Percentiles rank a stretch among this genome's conserved stretches.
These are phyloP conservation scores for Aspergillus fijiensis DNA, from an alignment of 2,329 filamentous ascomycete genomes.

Conservation along the genomic window DNA sequence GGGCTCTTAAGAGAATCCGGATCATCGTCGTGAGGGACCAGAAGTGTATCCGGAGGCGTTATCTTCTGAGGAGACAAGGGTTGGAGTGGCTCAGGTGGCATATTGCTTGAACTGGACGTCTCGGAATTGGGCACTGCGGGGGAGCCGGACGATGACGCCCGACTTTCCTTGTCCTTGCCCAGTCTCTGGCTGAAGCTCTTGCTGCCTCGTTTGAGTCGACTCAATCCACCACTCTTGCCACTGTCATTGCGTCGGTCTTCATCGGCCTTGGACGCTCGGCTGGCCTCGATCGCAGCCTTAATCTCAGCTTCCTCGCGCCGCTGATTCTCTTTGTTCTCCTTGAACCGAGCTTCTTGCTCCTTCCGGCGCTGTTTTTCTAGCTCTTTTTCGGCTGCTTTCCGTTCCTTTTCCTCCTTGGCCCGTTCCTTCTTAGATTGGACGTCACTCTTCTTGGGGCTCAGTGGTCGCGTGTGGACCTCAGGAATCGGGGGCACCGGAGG, in stretches of 20 bases:
- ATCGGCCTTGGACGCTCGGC: constrained; percentile 61
- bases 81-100: constrained; percentile 15
- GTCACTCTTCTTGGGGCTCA: constrained; percentile 60
- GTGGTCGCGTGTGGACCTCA: constrained; percentile 31
- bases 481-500: constrained; percentile 34
- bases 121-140: constrained; percentile 23
- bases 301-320: constrained; percentile 60
- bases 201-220: constrained; percentile 67
- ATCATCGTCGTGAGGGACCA: constrained; percentile 17
- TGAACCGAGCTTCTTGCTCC: constrained; percentile 53
- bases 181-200: constrained; percentile 79
- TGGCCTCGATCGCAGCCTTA: constrained; percentile 63
- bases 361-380: constrained; percentile 57
- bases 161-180: constrained; percentile 39
- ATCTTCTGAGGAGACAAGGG: neutral
- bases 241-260: constrained; percentile 44
- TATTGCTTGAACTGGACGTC: constrained; percentile 11
- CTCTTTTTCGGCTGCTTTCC: constrained; percentile 49
- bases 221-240: constrained; percentile 50
- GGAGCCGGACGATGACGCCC: constrained; percentile 29
- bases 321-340: constrained; percentile 52
- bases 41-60: constrained; percentile 1
- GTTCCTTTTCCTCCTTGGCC: constrained; percentile 58
- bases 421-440: constrained; percentile 68
- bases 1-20: constrained; percentile 22